Base-by-base conservation (phyloP, 495 filamentous ascomycete genomes). In the Thermothielavioides terrestris region DNA sequence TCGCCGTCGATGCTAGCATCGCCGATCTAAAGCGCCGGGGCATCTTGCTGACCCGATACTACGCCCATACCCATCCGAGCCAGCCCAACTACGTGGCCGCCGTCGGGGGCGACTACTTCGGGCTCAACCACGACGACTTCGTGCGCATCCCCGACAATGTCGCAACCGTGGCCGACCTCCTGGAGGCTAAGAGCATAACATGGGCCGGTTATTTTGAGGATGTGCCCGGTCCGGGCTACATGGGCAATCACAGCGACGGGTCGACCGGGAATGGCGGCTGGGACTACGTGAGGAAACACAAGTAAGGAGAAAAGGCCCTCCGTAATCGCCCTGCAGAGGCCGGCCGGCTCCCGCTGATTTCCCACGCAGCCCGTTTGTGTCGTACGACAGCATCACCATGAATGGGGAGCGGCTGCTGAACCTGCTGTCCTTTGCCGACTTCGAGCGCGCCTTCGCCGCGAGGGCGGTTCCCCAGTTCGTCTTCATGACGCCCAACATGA, bases 241-340 rank as follows among this genome's bases (percentile, higher is more conserved):
- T 83, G 73, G 81, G 72, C 31, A 74, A 73, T 37, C 70, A 64
- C 6, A 77, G 78, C 52, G 67, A 73, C 27, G 59, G 68, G 40
- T 61, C 66, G 10, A 73, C 72, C 26, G 62, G 68, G 30, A 70
- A 68, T 17, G 74, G 69, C 31, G 60, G 59, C 22, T 79, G 78
- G 67, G 72, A 79, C 61, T 88, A 86, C 58, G 82, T 86, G 12
- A 71, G 83, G 45, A 88, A 88, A 63, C 83, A 86, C 65, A 84
- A 85, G 74, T 76, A 42, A 49, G 62, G 54, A 1, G 10, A 4
- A 5, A 1, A 1, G 8, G 11, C 47, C 3, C 20, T 9, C 11
- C 1, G 1, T 0, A 34, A 11, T 9, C 17, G 14, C 39, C n/a
- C 18, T 14, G 7, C 10, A 0, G 25, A 17, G 6, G 4, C 42